A percentile compares a stretch with the other conserved stretches of the same genome.
Evolutionary conservation across 805 yeast genomes (phyloP).

Genomic region (Candida taoyuanica): DNA sequence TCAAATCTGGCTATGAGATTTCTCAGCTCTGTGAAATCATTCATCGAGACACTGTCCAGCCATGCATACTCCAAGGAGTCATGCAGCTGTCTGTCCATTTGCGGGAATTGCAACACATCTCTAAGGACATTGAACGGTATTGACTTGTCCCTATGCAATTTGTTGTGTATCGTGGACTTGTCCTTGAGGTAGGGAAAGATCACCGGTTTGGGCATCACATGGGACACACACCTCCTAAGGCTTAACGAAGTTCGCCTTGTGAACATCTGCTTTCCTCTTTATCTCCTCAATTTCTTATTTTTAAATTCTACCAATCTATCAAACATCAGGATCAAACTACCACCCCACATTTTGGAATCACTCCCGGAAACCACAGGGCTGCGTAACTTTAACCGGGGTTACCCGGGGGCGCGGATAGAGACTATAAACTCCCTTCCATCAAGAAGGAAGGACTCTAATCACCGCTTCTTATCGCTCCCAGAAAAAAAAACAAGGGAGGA

Average conservation of each 20-base stretch:
- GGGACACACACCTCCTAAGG: no score
- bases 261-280: no score
- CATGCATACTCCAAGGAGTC: slow-evolving; percentile 16
- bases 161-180: slow-evolving; percentile 9
- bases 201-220: no score
- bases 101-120: slow-evolving; percentile 18
- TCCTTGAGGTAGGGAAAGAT: slow-evolving; percentile 19
- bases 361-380: no score
- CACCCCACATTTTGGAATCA: no score
- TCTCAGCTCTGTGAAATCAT: slow-evolving; percentile 7
- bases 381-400: no score
- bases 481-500: background rate
- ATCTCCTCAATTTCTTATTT: no score
- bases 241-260: no score
- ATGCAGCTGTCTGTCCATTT: slow-evolving; percentile 1
- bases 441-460: background rate
- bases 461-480: background rate
- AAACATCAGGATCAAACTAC: no score
- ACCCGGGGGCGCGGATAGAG: no score
- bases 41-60: slow-evolving; percentile 13
- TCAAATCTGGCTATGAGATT: background rate
- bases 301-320: no score
- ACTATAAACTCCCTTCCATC: no score
- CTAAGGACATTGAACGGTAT: slow-evolving; percentile 22
- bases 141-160: slow-evolving; percentile 12